Base-by-base conservation (phyloP, 768 basidiomycete species). In the Vararia minispora region DNA sequence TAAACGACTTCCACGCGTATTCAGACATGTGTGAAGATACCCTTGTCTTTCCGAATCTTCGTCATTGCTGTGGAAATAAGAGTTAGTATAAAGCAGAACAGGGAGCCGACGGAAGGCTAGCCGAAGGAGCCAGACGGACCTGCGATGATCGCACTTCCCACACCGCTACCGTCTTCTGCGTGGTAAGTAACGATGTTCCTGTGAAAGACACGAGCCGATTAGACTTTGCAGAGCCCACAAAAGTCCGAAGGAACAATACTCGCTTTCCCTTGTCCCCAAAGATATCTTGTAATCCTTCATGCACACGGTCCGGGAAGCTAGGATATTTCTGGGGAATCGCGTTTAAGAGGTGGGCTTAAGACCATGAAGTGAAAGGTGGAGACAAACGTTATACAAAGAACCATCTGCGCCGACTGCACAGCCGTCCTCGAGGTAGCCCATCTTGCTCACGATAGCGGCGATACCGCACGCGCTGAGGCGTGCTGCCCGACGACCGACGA, bases 61-160 rank as follows among this genome's bases (percentile, higher is more conserved):
- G 88, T 92, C 90, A 94, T 94, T 10, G 89, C 90, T 89, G 49
- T 6, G 32, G 21, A 35, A 2, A 23, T 39, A 22, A 22, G 25
- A 37, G 9, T 31, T 39, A 32, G 24, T 17, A n/a, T n/a, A n/a
- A n/a, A n/a, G n/a, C 10, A 39, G 46, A 56, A 29, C 32, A 5
- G 7, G 35, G n/a, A 21, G 23, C 16, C 11, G 8, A 5, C 25
- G 12, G 11, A 25, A 30, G 18, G 35, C 14, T 24, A 18, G 22
- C 37, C 23, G 2, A 32, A 40, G 13, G 10, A 20, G n/a, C 22
- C 10, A 34, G 38, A 61, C 71, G 49, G 32, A 77, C 76, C 76
- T 2, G 94, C 94, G 51, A 99, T 95, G 56, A 98, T 95, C 6
- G 91, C 90, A 49, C 86, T 88, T 11, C 95, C 94, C 21, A 98